These are phyloP conservation scores for Nannochloropsis oceanica DNA, from an alignment of 108 stramenopile species.

Conservation along the genomic window DNA sequence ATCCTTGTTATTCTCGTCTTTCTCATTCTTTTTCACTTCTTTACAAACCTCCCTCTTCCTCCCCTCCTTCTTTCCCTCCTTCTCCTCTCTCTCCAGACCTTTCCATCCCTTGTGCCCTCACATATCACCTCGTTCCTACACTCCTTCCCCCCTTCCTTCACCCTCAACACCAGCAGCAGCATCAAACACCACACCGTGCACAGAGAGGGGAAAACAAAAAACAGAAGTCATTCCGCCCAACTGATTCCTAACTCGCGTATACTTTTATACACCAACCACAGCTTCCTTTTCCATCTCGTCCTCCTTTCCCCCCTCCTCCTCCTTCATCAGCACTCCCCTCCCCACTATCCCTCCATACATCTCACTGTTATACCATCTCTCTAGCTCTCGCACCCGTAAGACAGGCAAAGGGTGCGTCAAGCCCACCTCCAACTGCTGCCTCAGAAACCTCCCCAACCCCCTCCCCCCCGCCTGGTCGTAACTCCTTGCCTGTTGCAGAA, in stretches of 20 bases:
- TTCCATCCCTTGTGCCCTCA: not conserved
- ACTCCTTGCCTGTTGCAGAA: conserved; percentile 46
- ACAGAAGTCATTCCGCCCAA: too few species aligned
- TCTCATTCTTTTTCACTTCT: not conserved
- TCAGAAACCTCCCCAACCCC: conserved; percentile 1
- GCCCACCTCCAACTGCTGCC: not conserved
- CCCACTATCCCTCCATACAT: not conserved
- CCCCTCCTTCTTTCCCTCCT: not conserved
- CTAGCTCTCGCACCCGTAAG: conserved; percentile 44
- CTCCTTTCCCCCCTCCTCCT: not conserved
- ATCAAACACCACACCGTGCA: not conserved
- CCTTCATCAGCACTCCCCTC: not conserved
- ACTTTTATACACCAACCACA: not conserved
- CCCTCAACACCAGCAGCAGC: not conserved
- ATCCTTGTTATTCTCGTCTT: not conserved
- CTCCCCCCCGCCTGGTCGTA: conserved; percentile 39
- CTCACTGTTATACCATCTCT: conserved; percentile 39
- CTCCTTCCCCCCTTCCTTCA: not conserved
- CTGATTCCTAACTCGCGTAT: too few species aligned
- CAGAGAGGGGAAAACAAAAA: too few species aligned
- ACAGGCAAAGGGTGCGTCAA: conserved; percentile 55
- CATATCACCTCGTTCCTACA: not conserved
- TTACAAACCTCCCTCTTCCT: not conserved
- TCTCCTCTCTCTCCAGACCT: not conserved
- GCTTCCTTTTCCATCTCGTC: not conserved